These are phyloP conservation scores for Diophrys sp. DNA, from an alignment of 73 alveolate genomes.

Conservation along the genomic window DNA sequence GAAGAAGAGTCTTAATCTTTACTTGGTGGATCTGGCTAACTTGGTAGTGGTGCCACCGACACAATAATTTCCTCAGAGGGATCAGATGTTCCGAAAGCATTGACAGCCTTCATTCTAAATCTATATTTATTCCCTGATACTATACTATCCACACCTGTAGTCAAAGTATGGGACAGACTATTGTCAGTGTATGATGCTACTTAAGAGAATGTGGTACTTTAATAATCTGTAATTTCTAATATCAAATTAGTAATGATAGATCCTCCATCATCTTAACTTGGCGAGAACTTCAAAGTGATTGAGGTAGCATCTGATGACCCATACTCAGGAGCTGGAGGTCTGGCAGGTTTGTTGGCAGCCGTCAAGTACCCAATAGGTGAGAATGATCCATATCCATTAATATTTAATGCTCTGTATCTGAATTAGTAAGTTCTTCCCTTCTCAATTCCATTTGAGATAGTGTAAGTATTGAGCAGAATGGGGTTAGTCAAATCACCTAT, in stretches of 20 bases:
- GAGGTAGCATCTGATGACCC: conserved; percentile 21
- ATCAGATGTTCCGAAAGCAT: conserved; percentile 46
- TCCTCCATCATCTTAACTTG: conserved; percentile 62
- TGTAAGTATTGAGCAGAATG: conserved; percentile 20
- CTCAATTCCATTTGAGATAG: conserved; percentile 15
- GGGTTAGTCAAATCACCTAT: conserved; percentile 23
- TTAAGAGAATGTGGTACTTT: conserved; percentile 11
- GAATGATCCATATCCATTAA: conserved; percentile 55
- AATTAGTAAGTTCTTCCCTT: conserved; percentile 49
- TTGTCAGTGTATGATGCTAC: conserved; percentile 46
- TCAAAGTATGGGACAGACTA: conserved; percentile 39
- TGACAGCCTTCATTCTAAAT: conserved; percentile 50
- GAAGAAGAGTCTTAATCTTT: conserved; percentile 37
- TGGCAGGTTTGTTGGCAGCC: conserved; percentile 54
- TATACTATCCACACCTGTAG: conserved; percentile 12
- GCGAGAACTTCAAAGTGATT: conserved; percentile 34
- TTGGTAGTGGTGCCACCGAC: conserved; percentile 54
- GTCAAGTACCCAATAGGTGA: conserved; percentile 44
- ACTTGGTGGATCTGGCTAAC: conserved; percentile 33
- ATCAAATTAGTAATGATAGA: conserved; percentile 37
- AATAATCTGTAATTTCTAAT: conserved; percentile 30
- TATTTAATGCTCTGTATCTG: conserved; percentile 60
- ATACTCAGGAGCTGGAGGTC: conserved; percentile 67
- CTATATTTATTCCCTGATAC: conserved; percentile 39
- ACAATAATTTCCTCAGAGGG: conserved; percentile 46